Base-by-base conservation (phyloP, 2,329 filamentous ascomycete genomes). In the Claviceps maximensis region DNA sequence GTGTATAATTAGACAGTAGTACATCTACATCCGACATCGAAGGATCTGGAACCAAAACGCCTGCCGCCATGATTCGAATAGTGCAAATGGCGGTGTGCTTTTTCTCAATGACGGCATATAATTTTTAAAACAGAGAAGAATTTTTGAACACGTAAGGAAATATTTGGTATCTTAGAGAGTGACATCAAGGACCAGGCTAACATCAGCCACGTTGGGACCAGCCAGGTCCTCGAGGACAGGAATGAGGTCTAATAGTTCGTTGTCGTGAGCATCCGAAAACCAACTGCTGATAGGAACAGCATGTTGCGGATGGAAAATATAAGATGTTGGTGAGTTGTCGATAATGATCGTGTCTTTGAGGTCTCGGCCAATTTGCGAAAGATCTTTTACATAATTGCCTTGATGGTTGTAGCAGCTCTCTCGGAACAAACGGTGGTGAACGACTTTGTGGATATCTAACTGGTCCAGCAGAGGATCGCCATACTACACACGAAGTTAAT, bases 361-460 rank as follows among this genome's bases (percentile, higher is more conserved):
- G 67, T 97, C 90, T 59, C 93, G 86, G 50, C 93, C 93, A 54
- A 98, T 86, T 76, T 97, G 93, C 47, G 93, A 97, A 53, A 98
- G 80, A 67, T 98, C 93, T 79, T 98, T 98, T 68, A 98, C 93
- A 62, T 98, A 98, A 69, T 98, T 98, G 61, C 93, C 93, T 73
- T 97, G 93, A 67, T 98, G 93, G 67, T 98, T 98, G 71, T 95
- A 97, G 72, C 93, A 98, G 70, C 91, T 97, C 72, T 98, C 93
- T 55, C 93, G 83, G 81, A 98, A 98, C 27, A 98, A 76, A 49
- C 93, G 79, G 69, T 98, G 93, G 66, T 98, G 93, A 15, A 98
- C 87, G 45, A 97, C 93, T 59, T 90, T 83, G 71, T 98, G 93
- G 56, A 98, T 97, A 68, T 98, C 93, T 51, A 98, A 78, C 71